Evolutionary conservation across 116 monocot species (phyloP), one percentile per base, ranked within the genome.

Genomic region (Iris pallida): DNA sequence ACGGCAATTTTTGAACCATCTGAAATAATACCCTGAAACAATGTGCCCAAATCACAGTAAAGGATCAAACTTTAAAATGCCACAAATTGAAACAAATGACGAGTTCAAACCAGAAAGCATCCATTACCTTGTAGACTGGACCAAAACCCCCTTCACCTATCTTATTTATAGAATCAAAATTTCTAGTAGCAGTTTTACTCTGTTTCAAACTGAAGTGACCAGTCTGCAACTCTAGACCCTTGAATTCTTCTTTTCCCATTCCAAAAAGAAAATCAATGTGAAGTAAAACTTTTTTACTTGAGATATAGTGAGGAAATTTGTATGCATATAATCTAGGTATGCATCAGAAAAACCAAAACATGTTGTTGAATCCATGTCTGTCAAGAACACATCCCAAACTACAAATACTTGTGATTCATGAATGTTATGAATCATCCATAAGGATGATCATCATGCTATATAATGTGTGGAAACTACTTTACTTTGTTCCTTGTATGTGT

Each of bases 141-240:
- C 83, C 88, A 56, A 83, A 88, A 0, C 83, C 88, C 5, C 88
- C 83, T 83, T 81, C 83, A 17, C 82, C 86, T 42, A 86, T 77
- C 53, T 86, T 86, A 67, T 86, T 82, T 59, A 4, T 44, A 63
- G 74, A 68, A 71, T 80, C 68, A 55, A 82, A 82, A 17, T 75
- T 77, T 16, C 18, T 47, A 11, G 86, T 86, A 12, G 82, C 86
- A 30, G 73, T 40, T 73, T 86, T 86, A 10, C 79, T 76, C 59
- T 82, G 82, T 43, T 16, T 71, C 4, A 82, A 71, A 42, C 53
- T 62, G 61, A 71, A 71, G 42, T 16, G 10, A 18, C 52, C 53
- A 61, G 71, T 71, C 41, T 61, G 60, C 6, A 63, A 53, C 42
- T 72, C 66, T 7, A 88, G 18, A 9, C 59, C 76, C 54, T 14